phyloP scores from a whole-genome alignment of 805 yeast species.

The Wickerhamiella kurtzmanii region DNA sequence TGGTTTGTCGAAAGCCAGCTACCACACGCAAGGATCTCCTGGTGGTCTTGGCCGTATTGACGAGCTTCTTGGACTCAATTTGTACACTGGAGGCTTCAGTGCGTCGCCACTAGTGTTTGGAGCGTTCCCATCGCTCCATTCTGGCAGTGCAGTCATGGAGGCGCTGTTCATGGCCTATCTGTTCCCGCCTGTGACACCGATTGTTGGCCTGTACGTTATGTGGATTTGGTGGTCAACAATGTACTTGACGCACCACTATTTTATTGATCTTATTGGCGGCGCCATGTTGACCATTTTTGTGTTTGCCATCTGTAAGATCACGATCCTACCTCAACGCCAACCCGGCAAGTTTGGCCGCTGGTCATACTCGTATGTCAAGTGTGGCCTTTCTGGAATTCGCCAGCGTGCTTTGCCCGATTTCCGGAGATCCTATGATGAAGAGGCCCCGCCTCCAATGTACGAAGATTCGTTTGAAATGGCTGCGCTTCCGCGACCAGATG shows the following conservation, averaged over 20 bases:
- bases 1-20: conserved; percentile 82
- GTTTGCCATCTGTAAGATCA: conserved; percentile 55
- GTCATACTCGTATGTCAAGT: conserved; percentile 30
- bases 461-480: conserved; percentile 5
- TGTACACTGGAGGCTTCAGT: conserved; percentile 69
- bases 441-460: conserved; percentile 1
- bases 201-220: conserved; percentile 65
- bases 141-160: conserved; percentile 91
- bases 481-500: not conserved
- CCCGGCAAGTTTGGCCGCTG: conserved; percentile 29
- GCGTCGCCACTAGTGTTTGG: conserved; percentile 92
- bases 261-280: conserved; percentile 88
- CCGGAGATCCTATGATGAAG: conserved; percentile 6
- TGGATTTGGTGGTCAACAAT: conserved; percentile 98
- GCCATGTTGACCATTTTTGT: conserved; percentile 64
- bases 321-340: conserved; percentile 41
- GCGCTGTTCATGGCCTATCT: conserved; percentile 72
- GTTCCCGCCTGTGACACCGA: conserved; percentile 54
- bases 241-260: conserved; percentile 95
- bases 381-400: conserved; percentile 7
- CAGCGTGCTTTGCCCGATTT: not conserved
- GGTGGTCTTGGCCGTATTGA: conserved; percentile 92
- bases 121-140: conserved; percentile 73
- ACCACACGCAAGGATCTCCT: conserved; percentile 84
- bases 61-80: conserved; percentile 55